Percentiles rank a stretch among this genome's conserved stretches.
phyloP scores from a whole-genome alignment of 768 basidiomycete species.

The Boletus coccyginus region DNA sequence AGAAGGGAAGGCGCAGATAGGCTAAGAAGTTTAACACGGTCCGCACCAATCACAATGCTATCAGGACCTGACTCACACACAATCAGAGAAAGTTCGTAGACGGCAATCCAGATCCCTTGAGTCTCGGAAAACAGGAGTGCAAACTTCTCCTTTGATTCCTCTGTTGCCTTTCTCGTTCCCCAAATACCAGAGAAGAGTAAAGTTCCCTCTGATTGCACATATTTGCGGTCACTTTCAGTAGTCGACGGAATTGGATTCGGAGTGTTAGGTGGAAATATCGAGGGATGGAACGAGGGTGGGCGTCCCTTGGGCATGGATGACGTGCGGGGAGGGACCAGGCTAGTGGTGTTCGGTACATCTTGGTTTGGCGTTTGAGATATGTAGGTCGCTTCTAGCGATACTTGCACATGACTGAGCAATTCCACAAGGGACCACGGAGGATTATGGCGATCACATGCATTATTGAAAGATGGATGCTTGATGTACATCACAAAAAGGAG shows the following conservation, averaged over 20 bases:
- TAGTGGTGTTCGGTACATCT: constrained; percentile 35
- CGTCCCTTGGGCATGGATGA: constrained; percentile 41
- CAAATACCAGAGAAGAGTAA: constrained; percentile 68
- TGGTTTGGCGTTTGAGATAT: constrained; percentile 49
- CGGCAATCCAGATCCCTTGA: constrained; percentile 68
- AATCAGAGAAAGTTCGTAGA: constrained; percentile 74
- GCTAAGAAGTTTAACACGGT: constrained; percentile 41
- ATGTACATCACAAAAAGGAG: constrained; percentile 42
- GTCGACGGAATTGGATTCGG: constrained; percentile 82
- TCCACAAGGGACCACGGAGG: constrained; percentile 45
- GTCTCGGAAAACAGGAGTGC: constrained; percentile 61
- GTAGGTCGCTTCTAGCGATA: constrained; percentile 81
- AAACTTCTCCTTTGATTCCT: constrained; percentile 55
- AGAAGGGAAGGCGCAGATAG: constrained; percentile 65
- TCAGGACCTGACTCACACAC: constrained; percentile 58
- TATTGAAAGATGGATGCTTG: constrained; percentile 34
- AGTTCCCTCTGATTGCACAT: constrained; percentile 76
- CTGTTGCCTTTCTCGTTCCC: constrained; percentile 53
- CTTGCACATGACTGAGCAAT: constrained; percentile 67
- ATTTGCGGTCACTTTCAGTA: constrained; percentile 69
- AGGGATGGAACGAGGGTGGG: constrained; percentile 45
- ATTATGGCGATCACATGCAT: constrained; percentile 15
- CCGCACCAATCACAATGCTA: background rate
- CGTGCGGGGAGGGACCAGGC: constrained; percentile 53
- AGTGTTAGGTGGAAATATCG: constrained; percentile 78